Conservation (phyloP, 331 rosid genomes). For the Telfairia occidentalis region DNA sequence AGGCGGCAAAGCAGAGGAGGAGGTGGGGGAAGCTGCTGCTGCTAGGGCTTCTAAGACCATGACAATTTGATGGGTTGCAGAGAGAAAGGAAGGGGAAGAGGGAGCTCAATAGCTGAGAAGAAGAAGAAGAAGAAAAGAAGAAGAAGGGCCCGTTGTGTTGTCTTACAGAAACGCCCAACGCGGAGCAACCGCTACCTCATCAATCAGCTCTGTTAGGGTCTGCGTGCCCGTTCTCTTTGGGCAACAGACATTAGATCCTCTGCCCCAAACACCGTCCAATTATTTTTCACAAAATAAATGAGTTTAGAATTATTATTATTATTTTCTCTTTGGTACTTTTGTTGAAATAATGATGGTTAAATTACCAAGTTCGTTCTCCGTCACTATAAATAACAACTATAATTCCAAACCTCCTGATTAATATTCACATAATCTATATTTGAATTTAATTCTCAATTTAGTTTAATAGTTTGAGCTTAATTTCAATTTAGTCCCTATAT, state of each 20-base stretch:
- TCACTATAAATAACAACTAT: too few species aligned
- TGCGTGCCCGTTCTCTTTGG: neutral
- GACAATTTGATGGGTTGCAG: neutral
- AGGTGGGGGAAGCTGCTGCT: neutral
- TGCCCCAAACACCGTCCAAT: neutral
- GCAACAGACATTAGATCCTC: neutral
- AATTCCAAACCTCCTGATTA: too few species aligned
- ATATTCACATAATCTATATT: too few species aligned
- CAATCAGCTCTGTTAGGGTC: conserved; percentile 11
- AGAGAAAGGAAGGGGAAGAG: neutral
- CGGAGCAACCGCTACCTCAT: conserved; percentile 13
- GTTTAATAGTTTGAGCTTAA: too few species aligned
- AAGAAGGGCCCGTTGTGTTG: neutral
- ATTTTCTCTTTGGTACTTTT: too few species aligned
- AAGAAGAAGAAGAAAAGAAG: neutral
- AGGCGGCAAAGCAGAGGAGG: conserved; percentile 1
- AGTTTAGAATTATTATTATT: too few species aligned
- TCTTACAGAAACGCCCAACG: neutral
- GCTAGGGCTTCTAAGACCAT: conserved; percentile 17
- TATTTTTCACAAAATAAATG: neutral
- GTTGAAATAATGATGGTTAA: too few species aligned
- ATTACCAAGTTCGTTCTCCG: too few species aligned
- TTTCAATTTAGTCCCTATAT: too few species aligned
- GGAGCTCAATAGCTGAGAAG: neutral
- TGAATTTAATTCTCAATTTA: too few species aligned